phyloP scores from a whole-genome alignment of 306 rosid genomes.

The Vigna mungo region DNA sequence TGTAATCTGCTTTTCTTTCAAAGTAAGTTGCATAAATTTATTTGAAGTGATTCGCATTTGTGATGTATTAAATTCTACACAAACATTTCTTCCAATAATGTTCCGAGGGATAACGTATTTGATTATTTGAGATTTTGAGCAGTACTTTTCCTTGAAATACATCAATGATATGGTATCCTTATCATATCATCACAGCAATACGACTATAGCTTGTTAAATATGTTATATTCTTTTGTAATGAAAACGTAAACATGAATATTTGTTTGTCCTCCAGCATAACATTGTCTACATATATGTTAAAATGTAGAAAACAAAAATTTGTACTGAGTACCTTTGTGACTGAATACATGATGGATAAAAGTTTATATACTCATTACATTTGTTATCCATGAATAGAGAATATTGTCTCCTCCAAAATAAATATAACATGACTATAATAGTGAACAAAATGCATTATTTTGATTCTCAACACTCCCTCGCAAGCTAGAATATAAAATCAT shows the following conservation, averaged over 20 bases:
- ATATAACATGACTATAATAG: no score
- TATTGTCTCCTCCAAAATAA: no score
- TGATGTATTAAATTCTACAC: not conserved
- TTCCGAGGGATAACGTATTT: slow-evolving; percentile 1
- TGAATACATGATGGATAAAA: no score
- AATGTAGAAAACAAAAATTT: no score
- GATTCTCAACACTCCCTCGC: no score
- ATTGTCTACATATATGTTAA: no score
- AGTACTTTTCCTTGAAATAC: slow-evolving; percentile 8
- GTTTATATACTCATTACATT: no score
- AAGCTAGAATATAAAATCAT: no score
- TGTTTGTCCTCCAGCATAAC: not conserved
- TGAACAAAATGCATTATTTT: no score
- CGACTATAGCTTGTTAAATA: not conserved
- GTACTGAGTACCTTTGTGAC: no score
- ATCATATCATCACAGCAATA: not conserved
- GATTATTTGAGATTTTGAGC: slow-evolving; percentile 3
- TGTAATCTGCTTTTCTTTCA: slow-evolving; percentile 38
- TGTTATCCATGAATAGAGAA: no score
- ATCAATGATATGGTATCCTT: not conserved
- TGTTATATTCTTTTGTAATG: not conserved
- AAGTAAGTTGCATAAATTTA: not conserved
- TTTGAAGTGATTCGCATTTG: not conserved
- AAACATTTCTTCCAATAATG: slow-evolving; percentile 9
- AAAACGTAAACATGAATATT: slow-evolving; percentile 1